phyloP scores from a whole-genome alignment of 129 eudicot species.

The Pulicaria dysenterica region DNA sequence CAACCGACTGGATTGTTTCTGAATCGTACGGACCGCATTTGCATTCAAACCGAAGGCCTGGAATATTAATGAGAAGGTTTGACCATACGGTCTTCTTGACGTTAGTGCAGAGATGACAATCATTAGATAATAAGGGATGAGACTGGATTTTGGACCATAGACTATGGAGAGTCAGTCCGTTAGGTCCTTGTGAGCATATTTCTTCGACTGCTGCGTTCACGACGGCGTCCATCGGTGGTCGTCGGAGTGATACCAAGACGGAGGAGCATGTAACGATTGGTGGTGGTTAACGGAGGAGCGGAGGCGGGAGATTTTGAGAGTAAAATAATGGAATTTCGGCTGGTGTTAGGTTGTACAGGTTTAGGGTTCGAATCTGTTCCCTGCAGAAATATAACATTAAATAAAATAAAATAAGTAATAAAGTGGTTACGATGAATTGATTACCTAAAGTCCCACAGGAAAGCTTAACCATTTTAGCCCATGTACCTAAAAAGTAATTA shows the following conservation, averaged over 20 bases:
- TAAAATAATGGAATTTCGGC: no score
- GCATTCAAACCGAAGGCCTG: slow-evolving; percentile 51
- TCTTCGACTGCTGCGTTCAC: slow-evolving; percentile 69
- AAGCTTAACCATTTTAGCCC: no score
- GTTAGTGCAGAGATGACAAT: slow-evolving; percentile 45
- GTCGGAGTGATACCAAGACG: not conserved
- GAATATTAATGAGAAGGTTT: slow-evolving; percentile 51
- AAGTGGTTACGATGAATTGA: no score
- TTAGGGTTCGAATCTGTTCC: no score
- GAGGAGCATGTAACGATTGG: slow-evolving; percentile 31
- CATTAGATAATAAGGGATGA: slow-evolving; percentile 35
- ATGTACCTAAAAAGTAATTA: no score
- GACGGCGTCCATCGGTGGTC: slow-evolving; percentile 58
- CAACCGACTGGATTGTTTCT: slow-evolving; percentile 35
- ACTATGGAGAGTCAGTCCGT: slow-evolving; percentile 47
- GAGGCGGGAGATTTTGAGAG: not conserved
- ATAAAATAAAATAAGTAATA: no score
- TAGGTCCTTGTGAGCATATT: slow-evolving; percentile 61
- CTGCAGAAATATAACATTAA: no score
- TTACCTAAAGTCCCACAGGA: no score
- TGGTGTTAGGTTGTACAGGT: no score
- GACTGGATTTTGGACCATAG: slow-evolving; percentile 61
- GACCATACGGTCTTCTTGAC: slow-evolving; percentile 79
- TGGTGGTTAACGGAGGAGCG: slow-evolving; percentile 1
- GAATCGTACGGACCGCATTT: slow-evolving; percentile 31